A percentile compares a stretch with the other conserved stretches of the same genome.
These are phyloP conservation scores for Dacryopinax primogenitus DNA, from an alignment of 768 basidiomycete genomes.

Conservation along the genomic window DNA sequence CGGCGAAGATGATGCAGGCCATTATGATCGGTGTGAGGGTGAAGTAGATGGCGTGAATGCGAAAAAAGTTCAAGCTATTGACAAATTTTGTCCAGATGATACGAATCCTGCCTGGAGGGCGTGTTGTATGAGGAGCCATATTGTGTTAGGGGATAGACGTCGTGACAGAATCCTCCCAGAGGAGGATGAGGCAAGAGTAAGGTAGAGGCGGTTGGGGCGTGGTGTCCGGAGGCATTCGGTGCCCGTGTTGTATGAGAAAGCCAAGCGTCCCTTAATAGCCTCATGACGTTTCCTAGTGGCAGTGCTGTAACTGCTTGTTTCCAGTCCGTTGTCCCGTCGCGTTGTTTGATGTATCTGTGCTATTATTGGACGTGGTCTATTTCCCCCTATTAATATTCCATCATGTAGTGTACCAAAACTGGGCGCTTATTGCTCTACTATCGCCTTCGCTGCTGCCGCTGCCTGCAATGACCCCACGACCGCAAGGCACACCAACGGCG, in stretches of 20 bases:
- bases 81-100: not conserved
- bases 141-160: too few relatives aligned
- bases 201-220: not conserved
- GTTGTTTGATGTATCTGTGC: too few relatives aligned
- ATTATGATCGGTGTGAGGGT: constrained; percentile 66
- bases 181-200: not conserved
- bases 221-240: not conserved
- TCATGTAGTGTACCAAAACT: not conserved
- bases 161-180: too few relatives aligned
- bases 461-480: not conserved
- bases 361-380: too few relatives aligned
- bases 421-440: not conserved
- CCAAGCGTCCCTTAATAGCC: too few relatives aligned
- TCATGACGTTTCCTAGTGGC: not conserved
- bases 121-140: too few relatives aligned
- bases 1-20: constrained; percentile 69
- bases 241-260: not conserved
- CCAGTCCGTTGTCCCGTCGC: too few relatives aligned
- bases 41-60: constrained; percentile 36
- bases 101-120: not conserved
- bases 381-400: not conserved
- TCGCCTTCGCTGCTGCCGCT: not conserved
- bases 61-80: constrained; percentile 37
- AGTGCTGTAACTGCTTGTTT: not conserved
- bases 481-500: not conserved